Evolutionary conservation across 2,329 filamentous ascomycete species (phyloP).

Genomic region (Ophiostoma angusticollis): DNA sequence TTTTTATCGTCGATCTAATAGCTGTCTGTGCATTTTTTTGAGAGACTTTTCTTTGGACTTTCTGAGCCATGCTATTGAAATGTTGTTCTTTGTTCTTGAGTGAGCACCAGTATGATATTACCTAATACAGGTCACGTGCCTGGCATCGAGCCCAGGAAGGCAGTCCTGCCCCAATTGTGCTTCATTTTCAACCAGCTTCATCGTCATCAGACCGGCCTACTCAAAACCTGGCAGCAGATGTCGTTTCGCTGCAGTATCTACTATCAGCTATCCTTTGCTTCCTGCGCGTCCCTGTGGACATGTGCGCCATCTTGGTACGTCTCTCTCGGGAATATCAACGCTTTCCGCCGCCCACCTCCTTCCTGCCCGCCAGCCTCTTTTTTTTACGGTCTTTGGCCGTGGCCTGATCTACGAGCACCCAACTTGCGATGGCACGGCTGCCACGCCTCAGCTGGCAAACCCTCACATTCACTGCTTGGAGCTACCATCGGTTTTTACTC

Average conservation of each 20-base stretch:
- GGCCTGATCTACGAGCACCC: no score
- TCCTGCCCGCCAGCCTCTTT: conserved; percentile 2
- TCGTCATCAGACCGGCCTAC: conserved; percentile 11
- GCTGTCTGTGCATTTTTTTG: no score
- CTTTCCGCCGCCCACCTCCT: neutral
- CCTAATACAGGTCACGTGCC: no score
- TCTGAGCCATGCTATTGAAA: no score
- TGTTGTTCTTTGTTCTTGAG: no score
- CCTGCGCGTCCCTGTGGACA: conserved; percentile 14
- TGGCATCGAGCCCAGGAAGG: no score
- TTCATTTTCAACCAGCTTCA: conserved; percentile 11
- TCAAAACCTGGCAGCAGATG: conserved; percentile 15
- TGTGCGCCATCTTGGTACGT: conserved; percentile 8
- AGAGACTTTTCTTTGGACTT: no score
- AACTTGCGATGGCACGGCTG: no score
- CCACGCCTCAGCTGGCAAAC: neutral
- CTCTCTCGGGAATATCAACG: no score
- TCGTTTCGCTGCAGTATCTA: conserved; percentile 20
- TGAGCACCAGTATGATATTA: no score
- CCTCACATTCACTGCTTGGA: neutral
- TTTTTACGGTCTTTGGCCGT: neutral
- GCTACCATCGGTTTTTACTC: neutral
- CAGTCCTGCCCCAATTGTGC: no score
- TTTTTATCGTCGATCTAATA: no score
- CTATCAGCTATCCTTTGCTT: conserved; percentile 17